These are phyloP conservation scores for Candida pseudoviswanathii DNA, from an alignment of 1,139 yeast species.

Conservation along the genomic window DNA sequence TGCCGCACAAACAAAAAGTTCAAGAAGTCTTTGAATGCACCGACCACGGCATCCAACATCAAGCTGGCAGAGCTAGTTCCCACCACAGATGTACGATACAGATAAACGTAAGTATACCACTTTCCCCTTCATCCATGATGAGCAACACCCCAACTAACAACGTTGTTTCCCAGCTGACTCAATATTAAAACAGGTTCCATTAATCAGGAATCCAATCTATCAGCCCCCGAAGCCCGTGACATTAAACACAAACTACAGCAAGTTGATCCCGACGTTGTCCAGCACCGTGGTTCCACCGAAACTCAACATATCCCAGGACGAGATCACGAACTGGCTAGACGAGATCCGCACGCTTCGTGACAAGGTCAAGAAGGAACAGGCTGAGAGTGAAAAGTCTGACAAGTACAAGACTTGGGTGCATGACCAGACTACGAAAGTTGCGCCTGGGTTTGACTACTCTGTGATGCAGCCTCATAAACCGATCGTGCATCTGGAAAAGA, in stretches of 20 bases:
- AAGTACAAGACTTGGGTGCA: conserved; percentile 38
- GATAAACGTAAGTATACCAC: conserved; percentile 20
- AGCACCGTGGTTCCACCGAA: conserved; percentile 44
- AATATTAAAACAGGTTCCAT: conserved; percentile 56
- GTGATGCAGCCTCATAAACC: conserved; percentile 37
- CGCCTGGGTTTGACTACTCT: conserved; percentile 45
- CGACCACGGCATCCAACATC: background rate
- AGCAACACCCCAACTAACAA: conserved; percentile 6
- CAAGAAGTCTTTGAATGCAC: background rate
- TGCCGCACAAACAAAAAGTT: background rate
- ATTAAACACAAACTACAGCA: conserved; percentile 52
- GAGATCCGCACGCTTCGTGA: conserved; percentile 25
- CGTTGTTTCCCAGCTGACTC: conserved; percentile 46
- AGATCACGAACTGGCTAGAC: conserved; percentile 32
- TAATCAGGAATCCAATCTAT: conserved; percentile 55
- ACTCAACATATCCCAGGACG: conserved; percentile 29
- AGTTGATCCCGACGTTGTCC: conserved; percentile 38
- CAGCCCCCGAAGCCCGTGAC: conserved; percentile 62
- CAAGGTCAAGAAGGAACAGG: conserved; percentile 12
- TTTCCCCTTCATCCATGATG: background rate
- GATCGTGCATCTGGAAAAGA: background rate
- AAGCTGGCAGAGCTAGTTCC: background rate
- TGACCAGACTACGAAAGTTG: conserved; percentile 35
- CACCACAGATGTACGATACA: conserved; percentile 21
- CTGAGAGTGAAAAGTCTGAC: conserved; percentile 17